phyloP scores from a whole-genome alignment of 257 asterid genomes.

The Solanum dulcamara region DNA sequence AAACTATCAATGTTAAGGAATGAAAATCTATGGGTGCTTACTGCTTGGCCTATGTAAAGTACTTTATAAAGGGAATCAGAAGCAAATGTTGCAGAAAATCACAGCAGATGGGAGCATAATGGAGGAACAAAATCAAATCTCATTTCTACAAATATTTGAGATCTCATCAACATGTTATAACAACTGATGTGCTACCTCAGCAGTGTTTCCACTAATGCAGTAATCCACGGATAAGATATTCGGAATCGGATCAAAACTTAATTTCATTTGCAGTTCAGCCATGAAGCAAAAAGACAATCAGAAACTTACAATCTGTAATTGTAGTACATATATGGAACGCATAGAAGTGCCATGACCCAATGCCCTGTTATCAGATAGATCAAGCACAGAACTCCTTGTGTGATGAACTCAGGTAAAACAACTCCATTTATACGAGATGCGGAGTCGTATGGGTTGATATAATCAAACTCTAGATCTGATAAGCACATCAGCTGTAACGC shows the following conservation, averaged over 20 bases:
- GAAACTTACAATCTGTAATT: constrained; percentile 66
- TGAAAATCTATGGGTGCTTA: not conserved
- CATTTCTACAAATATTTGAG: not conserved
- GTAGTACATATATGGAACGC: constrained; percentile 70
- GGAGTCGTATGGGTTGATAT: constrained; percentile 82
- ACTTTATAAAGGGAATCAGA: not conserved
- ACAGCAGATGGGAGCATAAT: not conserved
- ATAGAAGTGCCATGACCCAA: constrained; percentile 72
- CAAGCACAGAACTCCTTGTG: constrained; percentile 62
- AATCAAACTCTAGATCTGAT: constrained; percentile 87
- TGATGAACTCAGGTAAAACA: constrained; percentile 72
- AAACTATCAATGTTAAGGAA: not conserved
- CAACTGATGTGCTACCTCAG: not conserved
- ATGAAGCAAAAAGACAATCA: not conserved
- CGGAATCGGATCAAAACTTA: not conserved
- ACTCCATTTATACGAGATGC: constrained; percentile 72
- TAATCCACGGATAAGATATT: not conserved
- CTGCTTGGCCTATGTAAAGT: not conserved
- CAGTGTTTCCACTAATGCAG: not conserved
- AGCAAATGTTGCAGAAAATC: not conserved
- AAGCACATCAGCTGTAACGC: constrained; percentile 79
- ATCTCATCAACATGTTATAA: not conserved
- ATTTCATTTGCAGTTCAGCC: not conserved
- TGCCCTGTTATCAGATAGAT: constrained; percentile 81
- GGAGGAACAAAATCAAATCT: not conserved